Conservation (phyloP, 2,329 filamentous ascomycete species). For the Aspergillus ruber region DNA sequence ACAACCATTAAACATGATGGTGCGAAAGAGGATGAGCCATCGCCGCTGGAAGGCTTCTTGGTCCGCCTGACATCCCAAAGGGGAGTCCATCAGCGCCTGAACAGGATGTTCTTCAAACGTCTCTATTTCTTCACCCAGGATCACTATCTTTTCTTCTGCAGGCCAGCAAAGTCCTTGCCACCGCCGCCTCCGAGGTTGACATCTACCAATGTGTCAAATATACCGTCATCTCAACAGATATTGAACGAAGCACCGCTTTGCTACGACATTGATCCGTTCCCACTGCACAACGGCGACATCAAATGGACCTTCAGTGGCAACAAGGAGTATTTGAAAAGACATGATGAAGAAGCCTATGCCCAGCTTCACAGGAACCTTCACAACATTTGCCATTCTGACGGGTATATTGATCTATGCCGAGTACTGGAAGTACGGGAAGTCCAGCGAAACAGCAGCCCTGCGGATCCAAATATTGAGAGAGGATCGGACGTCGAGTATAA, state of each 20-base stretch:
- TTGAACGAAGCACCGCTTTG: constrained; percentile 53
- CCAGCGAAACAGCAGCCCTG: constrained; percentile 45
- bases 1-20: constrained; percentile 40
- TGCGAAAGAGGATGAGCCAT: constrained; percentile 48
- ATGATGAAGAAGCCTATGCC: constrained; percentile 54
- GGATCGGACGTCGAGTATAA: constrained; percentile 54
- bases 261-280: constrained; percentile 58
- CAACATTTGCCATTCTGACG: constrained; percentile 55
- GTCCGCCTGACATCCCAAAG: constrained; percentile 59
- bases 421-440: constrained; percentile 54
- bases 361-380: constrained; percentile 54
- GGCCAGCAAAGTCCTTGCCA: constrained; percentile 53
- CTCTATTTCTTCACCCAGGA: constrained; percentile 61
- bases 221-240: constrained; percentile 52
- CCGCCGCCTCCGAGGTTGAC: constrained; percentile 53
- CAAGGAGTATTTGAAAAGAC: constrained; percentile 40
- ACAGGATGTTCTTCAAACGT: constrained; percentile 58
- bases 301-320: constrained; percentile 50
- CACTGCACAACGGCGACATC: constrained; percentile 47
- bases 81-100: constrained; percentile 52
- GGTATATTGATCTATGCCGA: constrained; percentile 57
- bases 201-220: constrained; percentile 34
- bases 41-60: constrained; percentile 60
- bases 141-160: constrained; percentile 57
- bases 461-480: constrained; percentile 46